Evolutionary conservation across 139 green algal species (phyloP).

Genomic region (Picocystis salinarum): DNA sequence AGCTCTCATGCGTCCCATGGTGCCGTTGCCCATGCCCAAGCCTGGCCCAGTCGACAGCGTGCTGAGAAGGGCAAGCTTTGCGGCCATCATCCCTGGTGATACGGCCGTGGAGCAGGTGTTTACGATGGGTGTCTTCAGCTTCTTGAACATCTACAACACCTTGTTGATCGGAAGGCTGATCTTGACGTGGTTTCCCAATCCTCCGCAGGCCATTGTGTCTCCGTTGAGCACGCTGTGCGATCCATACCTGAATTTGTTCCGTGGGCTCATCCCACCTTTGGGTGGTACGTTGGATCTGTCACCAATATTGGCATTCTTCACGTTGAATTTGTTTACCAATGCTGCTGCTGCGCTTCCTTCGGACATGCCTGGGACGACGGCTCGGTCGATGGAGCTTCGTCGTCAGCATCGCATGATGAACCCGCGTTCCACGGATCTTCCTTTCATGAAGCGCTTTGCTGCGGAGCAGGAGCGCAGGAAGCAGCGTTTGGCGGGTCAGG

Average conservation of each 20-base stretch:
- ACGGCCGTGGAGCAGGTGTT: slow-evolving; percentile 69
- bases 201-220: slow-evolving; percentile 43
- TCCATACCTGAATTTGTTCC: slow-evolving; percentile 95
- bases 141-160: slow-evolving; percentile 88
- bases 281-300: slow-evolving; percentile 81
- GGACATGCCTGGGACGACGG: too few species aligned
- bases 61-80: slow-evolving; percentile 24
- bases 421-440: too few species aligned
- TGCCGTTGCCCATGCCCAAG: too few species aligned
- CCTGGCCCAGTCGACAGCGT: too few species aligned
- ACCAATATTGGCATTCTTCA: slow-evolving; percentile 90
- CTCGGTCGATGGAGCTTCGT: too few species aligned
- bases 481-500: too few species aligned
- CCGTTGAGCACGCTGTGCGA: slow-evolving; percentile 67
- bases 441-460: too few species aligned
- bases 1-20: too few species aligned
- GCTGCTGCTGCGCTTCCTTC: slow-evolving; percentile 57
- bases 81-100: slow-evolving; percentile 84
- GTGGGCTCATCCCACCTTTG: slow-evolving; percentile 85
- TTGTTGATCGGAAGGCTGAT: slow-evolving; percentile 77
- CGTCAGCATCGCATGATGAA: too few species aligned
- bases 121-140: slow-evolving; percentile 54
- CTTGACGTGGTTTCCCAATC: slow-evolving; percentile 92
- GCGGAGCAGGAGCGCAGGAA: too few species aligned
- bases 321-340: slow-evolving; percentile 75